Percentiles rank a stretch among this genome's conserved stretches.
Conservation (phyloP, 2,329 filamentous ascomycete genomes). For the Diplodia seriata region DNA sequence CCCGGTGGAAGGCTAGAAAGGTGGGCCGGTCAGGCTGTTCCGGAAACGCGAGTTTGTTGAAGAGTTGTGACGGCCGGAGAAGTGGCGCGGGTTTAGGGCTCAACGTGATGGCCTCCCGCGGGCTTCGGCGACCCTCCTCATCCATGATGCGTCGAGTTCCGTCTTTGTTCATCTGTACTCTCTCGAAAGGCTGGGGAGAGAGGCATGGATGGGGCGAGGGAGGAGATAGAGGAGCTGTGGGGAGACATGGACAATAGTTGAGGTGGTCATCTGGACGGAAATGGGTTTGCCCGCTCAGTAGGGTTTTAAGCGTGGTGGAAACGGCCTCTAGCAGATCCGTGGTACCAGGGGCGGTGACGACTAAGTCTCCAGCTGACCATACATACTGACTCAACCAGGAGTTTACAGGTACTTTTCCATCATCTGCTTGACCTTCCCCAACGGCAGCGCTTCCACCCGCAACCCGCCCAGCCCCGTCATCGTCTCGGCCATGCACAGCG, state of each 20-base stretch:
- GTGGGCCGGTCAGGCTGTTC: neutral
- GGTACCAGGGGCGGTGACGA: neutral
- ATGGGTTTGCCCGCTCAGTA: neutral
- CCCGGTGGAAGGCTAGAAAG: neutral
- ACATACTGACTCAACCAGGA: too few species aligned
- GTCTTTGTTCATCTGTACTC: too few species aligned
- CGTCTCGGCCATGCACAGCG: constrained; percentile 66
- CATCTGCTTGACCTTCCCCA: constrained; percentile 46
- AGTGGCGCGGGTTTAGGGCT: neutral
- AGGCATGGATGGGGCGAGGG: neutral
- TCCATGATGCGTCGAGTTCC: neutral
- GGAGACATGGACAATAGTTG: neutral
- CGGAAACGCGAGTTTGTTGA: neutral
- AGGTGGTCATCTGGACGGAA: neutral
- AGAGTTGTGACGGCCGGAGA: neutral
- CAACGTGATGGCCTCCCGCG: neutral
- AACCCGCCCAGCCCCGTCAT: constrained; percentile 62
- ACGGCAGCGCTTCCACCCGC: constrained; percentile 45
- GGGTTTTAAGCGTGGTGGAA: neutral
- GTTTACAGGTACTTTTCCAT: constrained; percentile 38
- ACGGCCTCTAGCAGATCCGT: neutral
- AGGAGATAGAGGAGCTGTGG: too few species aligned
- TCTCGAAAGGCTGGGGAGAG: neutral
- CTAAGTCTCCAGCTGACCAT: neutral
- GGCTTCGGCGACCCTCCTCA: neutral